Percentiles rank a stretch among this genome's conserved stretches.
Evolutionary conservation across 2,329 filamentous ascomycete genomes (phyloP).

Genomic region (Microdochium bolleyi): DNA sequence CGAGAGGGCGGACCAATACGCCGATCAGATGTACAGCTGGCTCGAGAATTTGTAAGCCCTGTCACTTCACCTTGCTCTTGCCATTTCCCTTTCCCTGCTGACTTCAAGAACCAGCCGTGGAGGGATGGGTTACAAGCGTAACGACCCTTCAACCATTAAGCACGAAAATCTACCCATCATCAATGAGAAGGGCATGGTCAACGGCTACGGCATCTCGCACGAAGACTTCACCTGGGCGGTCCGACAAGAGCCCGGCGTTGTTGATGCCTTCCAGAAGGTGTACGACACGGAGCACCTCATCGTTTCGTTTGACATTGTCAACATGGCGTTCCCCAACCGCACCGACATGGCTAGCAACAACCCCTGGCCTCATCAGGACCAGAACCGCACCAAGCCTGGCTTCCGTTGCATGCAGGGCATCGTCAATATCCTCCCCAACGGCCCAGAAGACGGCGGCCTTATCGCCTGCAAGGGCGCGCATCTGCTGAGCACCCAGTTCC

Average conservation of each 20-base stretch:
- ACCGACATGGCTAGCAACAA: slow-evolving; percentile 13
- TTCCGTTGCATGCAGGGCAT: slow-evolving; percentile 21
- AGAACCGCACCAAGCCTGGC: slow-evolving; percentile 14
- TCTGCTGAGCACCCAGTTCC: slow-evolving; percentile 6
- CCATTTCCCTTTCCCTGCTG: too few species aligned
- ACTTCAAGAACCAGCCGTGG: too few species aligned
- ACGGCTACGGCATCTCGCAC: slow-evolving; percentile 23
- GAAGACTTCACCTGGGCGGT: slow-evolving; percentile 31
- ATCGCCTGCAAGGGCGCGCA: slow-evolving; percentile 24
- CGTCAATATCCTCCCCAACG: slow-evolving; percentile 19
- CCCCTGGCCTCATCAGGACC: slow-evolving; percentile 28
- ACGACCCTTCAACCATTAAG: slow-evolving; percentile 24
- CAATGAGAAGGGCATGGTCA: slow-evolving; percentile 1
- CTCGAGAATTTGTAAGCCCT: slow-evolving; percentile 10
- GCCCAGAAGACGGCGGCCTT: slow-evolving; percentile 27
- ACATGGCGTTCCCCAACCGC: slow-evolving; percentile 27
- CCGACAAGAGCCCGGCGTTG: slow-evolving; percentile 26
- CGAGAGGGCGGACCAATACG: slow-evolving; percentile 27
- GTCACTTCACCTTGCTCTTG: too few species aligned
- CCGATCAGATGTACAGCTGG: slow-evolving; percentile 13
- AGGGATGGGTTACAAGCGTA: slow-evolving; percentile 6
- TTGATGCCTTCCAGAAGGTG: slow-evolving; percentile 29
- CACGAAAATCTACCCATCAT: slow-evolving; percentile 18
- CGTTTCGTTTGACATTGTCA: slow-evolving; percentile 36
- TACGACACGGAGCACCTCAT: slow-evolving; percentile 31